Evolutionary conservation across 805 yeast genomes (phyloP), one percentile per base, ranked within the genome.

Genomic region (Ogataea methylovora): DNA sequence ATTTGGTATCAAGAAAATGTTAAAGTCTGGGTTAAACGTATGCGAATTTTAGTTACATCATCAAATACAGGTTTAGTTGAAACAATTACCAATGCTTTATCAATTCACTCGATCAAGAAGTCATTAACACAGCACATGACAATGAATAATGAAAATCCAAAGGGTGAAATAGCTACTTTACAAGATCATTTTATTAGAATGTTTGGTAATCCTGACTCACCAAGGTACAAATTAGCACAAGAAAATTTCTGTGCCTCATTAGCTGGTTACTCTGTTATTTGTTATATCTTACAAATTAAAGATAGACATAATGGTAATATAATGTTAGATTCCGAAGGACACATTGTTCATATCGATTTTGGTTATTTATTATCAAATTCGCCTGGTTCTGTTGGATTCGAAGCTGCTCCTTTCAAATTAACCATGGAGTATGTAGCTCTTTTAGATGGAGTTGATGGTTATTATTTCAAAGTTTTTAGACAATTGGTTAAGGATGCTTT

Each of bases 251-350:
- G 94, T 2, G 68, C 70, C 32, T 85, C 96, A 14, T 65, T 92
- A 44, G 97, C 98, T 0, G 82, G 94, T 0, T 92, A 90, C 58
- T 87, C 97, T 0, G 77, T 92, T 13, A 79, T 92, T 23, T 86
- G 96, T 40, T 92, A 87, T 46, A 63, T 90, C 27, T 63, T 92
- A 32, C 97, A 90, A 60, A 84, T 92, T 40, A 92, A 92, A 55
- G 98, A 92, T 58, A 74, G 98, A 45, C 98, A 90, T 54, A 90
- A 90, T 53, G 98, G 98, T 51, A 92, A 92, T 56, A 88, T 92
- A 38, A 90, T 92, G 98, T 65, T 90, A 26, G 98, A 92, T 52
- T 78, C 81, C 38, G 95, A 90, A 39, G 98, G 98, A 0, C 98
- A 92, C 52, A 82, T 92, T 10, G 78, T 90, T 30, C 94, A 85